Evolutionary conservation across 257 asterid species (phyloP), one percentile per base, ranked within the genome.

Genomic region (Leptodermis oblonga): DNA sequence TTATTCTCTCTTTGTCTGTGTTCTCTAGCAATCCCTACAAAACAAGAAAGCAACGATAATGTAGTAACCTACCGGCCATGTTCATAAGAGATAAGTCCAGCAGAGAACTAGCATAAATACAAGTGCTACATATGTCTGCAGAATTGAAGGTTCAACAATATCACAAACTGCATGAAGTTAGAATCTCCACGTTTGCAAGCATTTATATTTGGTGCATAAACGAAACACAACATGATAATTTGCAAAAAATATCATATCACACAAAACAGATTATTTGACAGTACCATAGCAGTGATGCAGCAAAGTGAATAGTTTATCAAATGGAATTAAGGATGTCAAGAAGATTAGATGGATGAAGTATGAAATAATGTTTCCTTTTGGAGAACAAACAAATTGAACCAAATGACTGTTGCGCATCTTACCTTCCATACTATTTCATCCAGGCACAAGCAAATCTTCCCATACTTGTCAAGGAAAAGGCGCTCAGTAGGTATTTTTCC

Each of bases 341-440:
- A 53, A 1, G 28, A 48, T 60, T 9, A 46, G 52, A 56, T 0
- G 4, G 62, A 46, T 33, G 20, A 25, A 9, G 3, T 18, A 22
- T 12, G 4, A 23, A 37, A 20, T 15, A 30, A 43, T 33, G 34
- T 23, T 45, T 67, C 36, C 6, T 15, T 22, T 67, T 30, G 7
- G 9, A 33, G 45, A 45, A 37, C 34, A 37, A 39, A 14, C 20
- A 13, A 23, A 26, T 7, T 64, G 10, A 28, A 51, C 34, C 7
- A 45, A 41, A 36, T 15, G 18, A 54, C n/a, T n/a, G 70, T 63
- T 8, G 39, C 20, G 59, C 30, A 34, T 20, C 82, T 82, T 49
- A 91, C 99, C 96, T 88, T 86, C 95, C 97, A 90, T 55, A 94
- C 96, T 77, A 94, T 91, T 85, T 94, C 99, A 81, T 94, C 99